Conservation (phyloP, 2,329 filamentous ascomycete species). For the Metarhizium album region DNA sequence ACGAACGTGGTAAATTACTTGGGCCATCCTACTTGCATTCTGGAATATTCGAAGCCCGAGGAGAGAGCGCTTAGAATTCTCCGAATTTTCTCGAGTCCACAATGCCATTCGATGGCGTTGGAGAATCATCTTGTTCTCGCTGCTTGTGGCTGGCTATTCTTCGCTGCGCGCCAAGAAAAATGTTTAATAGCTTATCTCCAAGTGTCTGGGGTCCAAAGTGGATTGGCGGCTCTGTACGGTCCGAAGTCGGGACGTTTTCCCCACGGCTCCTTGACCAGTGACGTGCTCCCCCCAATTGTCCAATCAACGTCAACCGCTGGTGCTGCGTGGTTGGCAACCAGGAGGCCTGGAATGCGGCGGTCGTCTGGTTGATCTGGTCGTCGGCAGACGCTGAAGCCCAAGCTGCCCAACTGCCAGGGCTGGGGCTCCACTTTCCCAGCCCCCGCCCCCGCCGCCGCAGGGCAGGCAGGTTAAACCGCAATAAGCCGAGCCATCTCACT, state of each 20-base stretch:
- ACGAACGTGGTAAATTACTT: no score
- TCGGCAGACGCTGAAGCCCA: background rate
- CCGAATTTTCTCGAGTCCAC: no score
- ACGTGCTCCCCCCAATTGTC: background rate
- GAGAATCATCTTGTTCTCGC: background rate
- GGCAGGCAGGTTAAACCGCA: conserved; percentile 15
- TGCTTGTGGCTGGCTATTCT: background rate
- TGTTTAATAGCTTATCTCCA: background rate
- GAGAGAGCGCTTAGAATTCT: no score
- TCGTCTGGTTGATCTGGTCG: no score
- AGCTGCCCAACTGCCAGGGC: no score
- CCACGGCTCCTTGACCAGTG: background rate
- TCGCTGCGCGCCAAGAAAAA: background rate
- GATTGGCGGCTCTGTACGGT: conserved; percentile 4
- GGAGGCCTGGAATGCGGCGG: background rate
- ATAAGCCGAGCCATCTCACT: conserved; percentile 16
- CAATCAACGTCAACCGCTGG: background rate
- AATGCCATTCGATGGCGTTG: background rate
- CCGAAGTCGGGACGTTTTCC: conserved; percentile 3
- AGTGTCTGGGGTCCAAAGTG: background rate
- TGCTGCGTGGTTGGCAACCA: background rate
- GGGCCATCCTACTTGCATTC: no score
- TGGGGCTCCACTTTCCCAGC: background rate
- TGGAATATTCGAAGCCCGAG: no score
- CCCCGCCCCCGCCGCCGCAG: background rate